phyloP scores from a whole-genome alignment of 2,329 filamentous ascomycete species.

The Pseudopyrenochaeta lycopersici region DNA sequence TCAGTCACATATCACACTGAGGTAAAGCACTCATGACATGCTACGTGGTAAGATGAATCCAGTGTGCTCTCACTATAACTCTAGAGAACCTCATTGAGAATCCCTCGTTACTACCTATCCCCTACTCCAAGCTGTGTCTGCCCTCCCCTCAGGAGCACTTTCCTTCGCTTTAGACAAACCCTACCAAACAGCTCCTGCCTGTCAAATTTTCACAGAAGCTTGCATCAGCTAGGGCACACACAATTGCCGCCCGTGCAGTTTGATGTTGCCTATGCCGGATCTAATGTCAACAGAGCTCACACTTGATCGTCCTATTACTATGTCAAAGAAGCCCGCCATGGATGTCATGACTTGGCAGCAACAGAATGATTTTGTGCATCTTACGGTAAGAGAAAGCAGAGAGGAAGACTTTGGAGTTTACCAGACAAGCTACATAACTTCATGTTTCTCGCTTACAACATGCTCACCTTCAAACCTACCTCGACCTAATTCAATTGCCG shows the following conservation, averaged over 20 bases:
- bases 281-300: not conserved
- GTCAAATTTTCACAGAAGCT: not conserved
- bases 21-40: not conserved
- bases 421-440: too few relatives aligned
- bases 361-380: conserved; percentile 12
- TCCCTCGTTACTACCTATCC: not conserved
- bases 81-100: not conserved
- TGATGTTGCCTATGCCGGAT: not conserved
- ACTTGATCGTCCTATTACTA: not conserved
- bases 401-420: too few relatives aligned
- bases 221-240: conserved; percentile 5
- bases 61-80: not conserved
- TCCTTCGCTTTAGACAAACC: not conserved
- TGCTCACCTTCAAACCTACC: not conserved
- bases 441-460: too few relatives aligned
- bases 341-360: conserved; percentile 32
- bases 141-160: not conserved
- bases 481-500: too few relatives aligned
- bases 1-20: not conserved
- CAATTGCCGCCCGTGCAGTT: conserved; percentile 4
- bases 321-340: not conserved
- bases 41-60: too few relatives aligned
- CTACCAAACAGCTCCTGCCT: not conserved
- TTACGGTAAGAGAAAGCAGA: conserved; percentile 23
- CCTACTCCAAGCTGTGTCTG: not conserved